Conservation (phyloP, 305 asterid genomes). For the Solanum hybrid region DNA sequence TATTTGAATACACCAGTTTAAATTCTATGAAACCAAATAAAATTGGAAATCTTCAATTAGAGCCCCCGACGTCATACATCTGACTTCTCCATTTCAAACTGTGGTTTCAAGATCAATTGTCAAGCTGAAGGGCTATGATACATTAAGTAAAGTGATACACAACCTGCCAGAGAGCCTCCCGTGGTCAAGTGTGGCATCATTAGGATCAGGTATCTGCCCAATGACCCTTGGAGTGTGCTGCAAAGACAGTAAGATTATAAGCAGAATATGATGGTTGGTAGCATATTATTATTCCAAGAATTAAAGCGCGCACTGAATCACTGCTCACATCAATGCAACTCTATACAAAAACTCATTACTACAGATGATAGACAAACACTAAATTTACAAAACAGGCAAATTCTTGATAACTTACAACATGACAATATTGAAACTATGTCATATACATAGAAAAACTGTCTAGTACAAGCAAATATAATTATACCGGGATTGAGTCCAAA, state of each 20-base stretch:
- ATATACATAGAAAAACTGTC: neutral
- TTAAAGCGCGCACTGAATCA: neutral
- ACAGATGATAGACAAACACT: neutral
- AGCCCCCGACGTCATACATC: neutral
- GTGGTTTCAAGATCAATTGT: neutral
- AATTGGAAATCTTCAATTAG: neutral
- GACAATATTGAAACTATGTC: neutral
- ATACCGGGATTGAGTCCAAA: constrained; percentile 82
- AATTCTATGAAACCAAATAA: neutral
- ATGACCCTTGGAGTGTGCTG: constrained; percentile 93
- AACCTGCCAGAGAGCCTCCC: constrained; percentile 78
- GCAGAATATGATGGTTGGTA: neutral
- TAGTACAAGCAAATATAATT: neutral
- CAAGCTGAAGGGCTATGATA: neutral
- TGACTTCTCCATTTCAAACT: neutral
- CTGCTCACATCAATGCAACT: neutral
- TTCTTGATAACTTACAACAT: neutral
- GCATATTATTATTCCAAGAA: neutral
- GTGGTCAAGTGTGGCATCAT: constrained; percentile 81
- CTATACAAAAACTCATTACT: neutral
- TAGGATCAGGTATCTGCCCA: constrained; percentile 66
- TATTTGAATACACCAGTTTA: neutral
- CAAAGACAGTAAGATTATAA: constrained; percentile 15
- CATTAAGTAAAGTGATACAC: neutral
- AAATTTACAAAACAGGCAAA: neutral